Evolutionary conservation across 1,284 basidiomycete species (phyloP), one percentile per base, ranked within the genome.

Genomic region (Fomitopsis schrenkii): DNA sequence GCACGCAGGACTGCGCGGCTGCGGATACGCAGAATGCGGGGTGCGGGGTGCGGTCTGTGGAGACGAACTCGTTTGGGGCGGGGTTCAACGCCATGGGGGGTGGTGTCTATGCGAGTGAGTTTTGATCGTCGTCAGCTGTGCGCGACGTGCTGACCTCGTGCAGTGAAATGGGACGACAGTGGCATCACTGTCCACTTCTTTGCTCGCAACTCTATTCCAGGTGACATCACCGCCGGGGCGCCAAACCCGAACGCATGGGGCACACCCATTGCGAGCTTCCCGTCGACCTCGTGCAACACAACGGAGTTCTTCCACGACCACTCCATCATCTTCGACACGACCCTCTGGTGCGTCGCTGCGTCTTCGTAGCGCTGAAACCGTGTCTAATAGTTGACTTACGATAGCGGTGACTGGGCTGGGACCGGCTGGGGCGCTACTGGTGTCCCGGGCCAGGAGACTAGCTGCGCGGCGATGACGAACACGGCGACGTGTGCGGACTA

Each of bases 371-470:
- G 38, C 38, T 8, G 38, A 15, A 10, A 6, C 9, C 2, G 12
- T 40, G 38, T 12, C 38, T 40, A 2, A 33, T 33, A 40, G 33
- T 63, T 59, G 26, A 35, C 40, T 9, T 33, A 12, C 3, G 45
- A n/a, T 68, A 93, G 93, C 68, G 94, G 94, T 63, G 90, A 94
- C 67, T 96, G 93, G 95, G 94, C 94, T 14, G 86, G 87, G 56
- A 80, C 79, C 48, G 88, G 85, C n/a, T 96, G 94, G 94, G 77
- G 74, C 57, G 64, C 74, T 30, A 76, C 87, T 52, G 90, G 89
- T 46, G 80, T 87, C 62, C 90, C 91, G 6, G 93, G 94, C 56
- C 91, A 95, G 75, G 84, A 83, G 5, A 81, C 87, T 71, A 92
- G 88, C 70, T 97, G 94, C 70, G 90, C 91, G n/a, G 77, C 85